Evolutionary conservation across 163 green algal species (phyloP).

Genomic region (Prototheca wickerhamii): DNA sequence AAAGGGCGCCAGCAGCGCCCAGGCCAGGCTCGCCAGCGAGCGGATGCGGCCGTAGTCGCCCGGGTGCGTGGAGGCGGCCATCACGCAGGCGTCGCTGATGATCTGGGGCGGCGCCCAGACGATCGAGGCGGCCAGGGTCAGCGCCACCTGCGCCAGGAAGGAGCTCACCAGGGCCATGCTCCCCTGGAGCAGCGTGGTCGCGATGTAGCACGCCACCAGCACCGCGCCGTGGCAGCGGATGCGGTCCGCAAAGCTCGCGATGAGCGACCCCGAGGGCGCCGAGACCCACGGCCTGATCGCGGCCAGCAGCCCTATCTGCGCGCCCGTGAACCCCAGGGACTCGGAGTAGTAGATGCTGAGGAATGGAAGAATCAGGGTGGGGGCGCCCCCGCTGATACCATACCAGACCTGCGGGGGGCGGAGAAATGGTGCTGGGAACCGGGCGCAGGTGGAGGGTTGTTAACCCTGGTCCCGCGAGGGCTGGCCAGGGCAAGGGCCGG

Average conservation of each 20-base stretch:
- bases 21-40: slow-evolving; percentile 6
- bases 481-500: too few relatives aligned
- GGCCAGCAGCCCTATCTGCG: slow-evolving; percentile 21
- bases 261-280: slow-evolving; percentile 7
- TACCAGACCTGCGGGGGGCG: slow-evolving; percentile 17
- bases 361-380: slow-evolving; percentile 12
- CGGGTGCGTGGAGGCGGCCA: slow-evolving; percentile 11
- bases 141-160: slow-evolving; percentile 5
- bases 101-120: slow-evolving; percentile 6
- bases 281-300: slow-evolving; percentile 16
- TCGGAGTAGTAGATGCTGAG: slow-evolving; percentile 15
- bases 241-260: slow-evolving; percentile 15
- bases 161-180: slow-evolving; percentile 11
- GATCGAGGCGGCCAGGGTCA: slow-evolving; percentile 5
- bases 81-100: slow-evolving; percentile 17
- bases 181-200: slow-evolving; percentile 9
- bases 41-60: slow-evolving; percentile 19
- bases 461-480: too few relatives aligned
- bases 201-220: slow-evolving; percentile 10
- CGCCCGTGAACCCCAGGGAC: background rate
- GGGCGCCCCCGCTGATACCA: slow-evolving; percentile 2
- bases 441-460: background rate
- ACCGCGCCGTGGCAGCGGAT: slow-evolving; percentile 1
- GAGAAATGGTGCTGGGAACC: too few relatives aligned
- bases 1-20: slow-evolving; percentile 8